Evolutionary conservation across 805 yeast species (phyloP).

Genomic region (Sugiyamaella qingdaonensis): DNA sequence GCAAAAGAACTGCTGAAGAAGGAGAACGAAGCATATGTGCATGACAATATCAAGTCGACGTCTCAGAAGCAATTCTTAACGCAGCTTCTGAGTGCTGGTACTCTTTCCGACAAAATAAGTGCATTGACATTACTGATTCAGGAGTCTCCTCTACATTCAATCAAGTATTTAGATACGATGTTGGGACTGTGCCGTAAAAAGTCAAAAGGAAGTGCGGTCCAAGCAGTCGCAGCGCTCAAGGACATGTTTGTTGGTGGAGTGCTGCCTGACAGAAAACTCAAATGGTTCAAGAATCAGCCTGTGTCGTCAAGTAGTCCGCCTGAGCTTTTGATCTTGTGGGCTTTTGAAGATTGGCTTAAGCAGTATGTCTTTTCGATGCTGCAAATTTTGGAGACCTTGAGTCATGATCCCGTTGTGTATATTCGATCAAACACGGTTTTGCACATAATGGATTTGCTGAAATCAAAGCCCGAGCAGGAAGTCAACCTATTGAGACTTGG

Average conservation of each 20-base stretch:
- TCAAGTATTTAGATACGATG: slow-evolving; percentile 76
- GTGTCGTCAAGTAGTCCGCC: slow-evolving; percentile 43
- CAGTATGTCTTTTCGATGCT: slow-evolving; percentile 68
- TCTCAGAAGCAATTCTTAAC: slow-evolving; percentile 85
- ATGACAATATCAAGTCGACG: slow-evolving; percentile 67
- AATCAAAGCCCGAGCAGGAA: slow-evolving; percentile 93
- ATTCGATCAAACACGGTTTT: slow-evolving; percentile 74
- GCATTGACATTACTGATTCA: slow-evolving; percentile 89
- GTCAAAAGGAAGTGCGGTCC: slow-evolving; percentile 88
- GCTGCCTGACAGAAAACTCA: slow-evolving; percentile 75
- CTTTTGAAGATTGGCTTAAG: slow-evolving; percentile 88
- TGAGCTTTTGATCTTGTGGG: slow-evolving; percentile 64
- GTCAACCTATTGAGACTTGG: slow-evolving; percentile 83
- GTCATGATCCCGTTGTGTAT: slow-evolving; percentile 89
- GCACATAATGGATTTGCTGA: slow-evolving; percentile 74
- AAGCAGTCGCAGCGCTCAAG: slow-evolving; percentile 81
- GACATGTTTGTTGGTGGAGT: slow-evolving; percentile 84
- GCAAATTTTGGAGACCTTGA: slow-evolving; percentile 64
- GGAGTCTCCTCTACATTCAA: slow-evolving; percentile 89
- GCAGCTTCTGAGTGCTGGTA: slow-evolving; percentile 87
- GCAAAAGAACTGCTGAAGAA: slow-evolving; percentile 62
- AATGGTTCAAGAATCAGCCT: slow-evolving; percentile 74
- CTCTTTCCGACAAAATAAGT: slow-evolving; percentile 89
- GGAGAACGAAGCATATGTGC: slow-evolving; percentile 68
- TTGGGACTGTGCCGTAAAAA: slow-evolving; percentile 80